phyloP scores from a whole-genome alignment of 2,329 filamentous ascomycete genomes.

The Fusarium globosum region DNA sequence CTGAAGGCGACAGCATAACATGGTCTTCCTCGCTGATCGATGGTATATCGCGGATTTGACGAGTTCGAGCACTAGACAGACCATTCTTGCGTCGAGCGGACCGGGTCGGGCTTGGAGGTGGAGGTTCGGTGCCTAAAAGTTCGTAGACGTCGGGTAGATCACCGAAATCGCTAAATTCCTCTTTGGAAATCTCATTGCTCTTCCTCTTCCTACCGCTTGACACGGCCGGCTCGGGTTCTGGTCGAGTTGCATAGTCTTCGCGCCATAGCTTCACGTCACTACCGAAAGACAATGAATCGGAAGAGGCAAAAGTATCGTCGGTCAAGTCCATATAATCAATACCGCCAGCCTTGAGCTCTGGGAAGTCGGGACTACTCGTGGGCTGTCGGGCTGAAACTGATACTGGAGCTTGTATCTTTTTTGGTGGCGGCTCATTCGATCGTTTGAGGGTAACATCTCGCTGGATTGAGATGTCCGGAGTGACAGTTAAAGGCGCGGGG shows the following conservation, averaged over 20 bases:
- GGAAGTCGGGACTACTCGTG: slow-evolving; percentile 48
- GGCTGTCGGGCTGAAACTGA: neutral
- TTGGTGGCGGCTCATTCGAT: slow-evolving; percentile 40
- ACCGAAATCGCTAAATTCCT: slow-evolving; percentile 52
- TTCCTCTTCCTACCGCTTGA: slow-evolving; percentile 64
- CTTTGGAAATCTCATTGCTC: slow-evolving; percentile 58
- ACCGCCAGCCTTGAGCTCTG: slow-evolving; percentile 50
- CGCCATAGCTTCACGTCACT: slow-evolving; percentile 57
- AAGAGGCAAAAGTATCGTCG: slow-evolving; percentile 49
- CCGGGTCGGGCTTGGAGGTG: slow-evolving; percentile 50
- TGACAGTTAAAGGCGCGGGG: slow-evolving; percentile 52
- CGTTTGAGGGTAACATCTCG: slow-evolving; percentile 24
- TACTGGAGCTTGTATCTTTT: slow-evolving; percentile 37
- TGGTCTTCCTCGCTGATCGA: slow-evolving; percentile 37
- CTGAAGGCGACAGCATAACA: slow-evolving; percentile 45
- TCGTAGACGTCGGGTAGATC: slow-evolving; percentile 67
- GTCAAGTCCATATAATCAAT: slow-evolving; percentile 57
- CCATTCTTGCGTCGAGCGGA: slow-evolving; percentile 37
- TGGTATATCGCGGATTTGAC: slow-evolving; percentile 28
- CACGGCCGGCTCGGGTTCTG: slow-evolving; percentile 51
- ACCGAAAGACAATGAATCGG: slow-evolving; percentile 51
- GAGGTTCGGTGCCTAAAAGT: slow-evolving; percentile 56
- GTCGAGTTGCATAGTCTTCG: slow-evolving; percentile 55
- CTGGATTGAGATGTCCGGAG: slow-evolving; percentile 33
- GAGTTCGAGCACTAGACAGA: slow-evolving; percentile 30